Evolutionary conservation across 176 grass and related monocot genomes (phyloP).

Genomic region (Zoysia japonica): DNA sequence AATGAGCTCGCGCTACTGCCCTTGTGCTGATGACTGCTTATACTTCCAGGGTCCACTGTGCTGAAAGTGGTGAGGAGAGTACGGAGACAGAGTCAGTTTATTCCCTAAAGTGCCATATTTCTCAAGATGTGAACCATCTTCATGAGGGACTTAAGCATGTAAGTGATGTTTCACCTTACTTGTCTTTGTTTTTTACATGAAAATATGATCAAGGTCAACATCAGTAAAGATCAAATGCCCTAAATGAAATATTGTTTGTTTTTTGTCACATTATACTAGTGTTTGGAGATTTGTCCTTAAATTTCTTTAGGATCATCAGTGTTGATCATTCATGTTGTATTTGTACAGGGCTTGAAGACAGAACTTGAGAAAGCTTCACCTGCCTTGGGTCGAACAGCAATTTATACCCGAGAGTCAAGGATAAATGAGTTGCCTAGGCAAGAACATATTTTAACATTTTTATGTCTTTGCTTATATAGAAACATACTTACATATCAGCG

Average conservation of each 20-base stretch:
- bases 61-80: constrained; percentile 96
- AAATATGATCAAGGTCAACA: constrained; percentile 13
- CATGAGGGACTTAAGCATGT: constrained; percentile 83
- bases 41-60: constrained; percentile 83
- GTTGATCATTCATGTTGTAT: constrained; percentile 33
- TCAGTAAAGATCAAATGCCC: too few relatives aligned
- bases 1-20: neutral
- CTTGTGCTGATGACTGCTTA: constrained; percentile 25
- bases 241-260: neutral
- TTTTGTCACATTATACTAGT: constrained; percentile 22
- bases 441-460: constrained; percentile 11
- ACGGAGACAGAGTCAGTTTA: constrained; percentile 80
- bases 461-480: constrained; percentile 3
- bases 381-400: constrained; percentile 63
- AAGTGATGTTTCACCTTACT: constrained; percentile 27
- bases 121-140: constrained; percentile 98
- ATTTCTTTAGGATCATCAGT: constrained; percentile 3
- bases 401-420: constrained; percentile 81
- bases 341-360: constrained; percentile 78
- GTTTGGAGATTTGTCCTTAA: neutral
- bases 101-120: constrained; percentile 98
- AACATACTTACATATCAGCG: constrained; percentile 14
- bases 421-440: constrained; percentile 87
- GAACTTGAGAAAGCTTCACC: constrained; percentile 95
- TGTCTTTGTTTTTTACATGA: neutral